These are phyloP conservation scores for Pelargonium hybrid DNA, from an alignment of 441 rosid genomes.

Conservation along the genomic window DNA sequence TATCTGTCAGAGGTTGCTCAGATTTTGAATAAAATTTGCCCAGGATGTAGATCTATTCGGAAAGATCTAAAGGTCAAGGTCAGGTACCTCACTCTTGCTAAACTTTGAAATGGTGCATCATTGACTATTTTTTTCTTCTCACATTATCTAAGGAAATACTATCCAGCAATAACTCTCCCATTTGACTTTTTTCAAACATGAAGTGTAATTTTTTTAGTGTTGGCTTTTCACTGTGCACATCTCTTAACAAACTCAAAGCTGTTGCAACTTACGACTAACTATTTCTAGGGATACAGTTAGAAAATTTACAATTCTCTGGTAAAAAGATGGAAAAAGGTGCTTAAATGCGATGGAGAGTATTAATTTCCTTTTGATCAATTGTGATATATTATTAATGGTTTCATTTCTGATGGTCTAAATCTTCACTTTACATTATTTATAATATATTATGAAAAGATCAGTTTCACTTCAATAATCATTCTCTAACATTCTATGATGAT, in stretches of 20 bases:
- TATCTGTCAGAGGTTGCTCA: conserved; percentile 57
- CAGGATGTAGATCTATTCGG: conserved; percentile 69
- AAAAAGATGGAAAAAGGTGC: too few species aligned
- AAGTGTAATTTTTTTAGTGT: not conserved
- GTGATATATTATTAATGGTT: not conserved
- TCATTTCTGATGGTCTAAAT: not conserved
- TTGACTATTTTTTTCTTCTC: too few species aligned
- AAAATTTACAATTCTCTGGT: not conserved
- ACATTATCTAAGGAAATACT: too few species aligned
- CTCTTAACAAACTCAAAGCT: not conserved
- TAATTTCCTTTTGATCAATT: not conserved
- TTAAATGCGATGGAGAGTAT: too few species aligned
- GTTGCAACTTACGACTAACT: not conserved
- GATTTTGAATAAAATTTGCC: conserved; percentile 68
- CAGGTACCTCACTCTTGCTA: conserved; percentile 25
- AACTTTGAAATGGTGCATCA: not conserved
- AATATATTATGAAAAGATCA: not conserved
- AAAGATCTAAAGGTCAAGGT: conserved; percentile 56
- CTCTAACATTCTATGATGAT: not conserved
- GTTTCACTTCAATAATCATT: not conserved
- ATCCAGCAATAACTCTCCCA: not conserved
- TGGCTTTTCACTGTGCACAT: not conserved
- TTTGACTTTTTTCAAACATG: not conserved
- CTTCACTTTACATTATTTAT: not conserved
- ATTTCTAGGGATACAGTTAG: not conserved